Conservation (phyloP, 1,284 basidiomycete genomes). For the Trichosporon sp. region DNA sequence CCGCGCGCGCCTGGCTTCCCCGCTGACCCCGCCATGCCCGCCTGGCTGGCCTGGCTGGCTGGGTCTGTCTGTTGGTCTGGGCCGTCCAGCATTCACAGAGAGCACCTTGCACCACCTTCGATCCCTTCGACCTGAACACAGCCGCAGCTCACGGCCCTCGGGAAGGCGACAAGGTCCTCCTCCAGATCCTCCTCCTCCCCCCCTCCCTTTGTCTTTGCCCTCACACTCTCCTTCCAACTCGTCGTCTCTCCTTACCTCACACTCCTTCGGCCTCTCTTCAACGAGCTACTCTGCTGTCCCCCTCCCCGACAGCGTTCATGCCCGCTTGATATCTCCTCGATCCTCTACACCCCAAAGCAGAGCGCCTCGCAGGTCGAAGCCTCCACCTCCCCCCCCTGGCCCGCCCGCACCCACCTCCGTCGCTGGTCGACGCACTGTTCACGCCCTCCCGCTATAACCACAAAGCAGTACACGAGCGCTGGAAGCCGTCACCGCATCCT, state of each 20-base stretch:
- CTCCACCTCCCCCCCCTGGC: background rate
- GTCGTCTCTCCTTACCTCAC: conserved; percentile 1
- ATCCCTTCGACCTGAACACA: background rate
- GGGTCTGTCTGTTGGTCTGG: background rate
- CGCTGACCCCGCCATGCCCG: too few relatives aligned
- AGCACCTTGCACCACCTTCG: background rate
- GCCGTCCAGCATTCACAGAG: background rate
- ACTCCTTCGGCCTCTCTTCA: conserved; percentile 11
- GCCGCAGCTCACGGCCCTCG: background rate
- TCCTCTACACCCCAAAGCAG: background rate
- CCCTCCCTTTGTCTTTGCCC: background rate
- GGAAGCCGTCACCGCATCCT: conserved; percentile 1
- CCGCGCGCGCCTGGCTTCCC: too few relatives aligned
- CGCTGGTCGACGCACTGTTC: conserved; percentile 19
- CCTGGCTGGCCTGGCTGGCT: background rate
- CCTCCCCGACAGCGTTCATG: background rate
- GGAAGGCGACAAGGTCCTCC: too few relatives aligned
- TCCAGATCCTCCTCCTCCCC: too few relatives aligned
- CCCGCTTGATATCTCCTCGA: background rate
- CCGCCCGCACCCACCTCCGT: conserved; percentile 15
- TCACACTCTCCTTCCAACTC: conserved; percentile 1
- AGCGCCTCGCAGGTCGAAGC: conserved; percentile 10
- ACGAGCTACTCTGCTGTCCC: background rate
- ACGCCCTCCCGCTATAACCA: background rate
- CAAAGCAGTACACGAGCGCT: background rate